Percentiles rank a stretch among this genome's conserved stretches.
Evolutionary conservation across 345 rosid genomes (phyloP).

Genomic region (Salix udensis): DNA sequence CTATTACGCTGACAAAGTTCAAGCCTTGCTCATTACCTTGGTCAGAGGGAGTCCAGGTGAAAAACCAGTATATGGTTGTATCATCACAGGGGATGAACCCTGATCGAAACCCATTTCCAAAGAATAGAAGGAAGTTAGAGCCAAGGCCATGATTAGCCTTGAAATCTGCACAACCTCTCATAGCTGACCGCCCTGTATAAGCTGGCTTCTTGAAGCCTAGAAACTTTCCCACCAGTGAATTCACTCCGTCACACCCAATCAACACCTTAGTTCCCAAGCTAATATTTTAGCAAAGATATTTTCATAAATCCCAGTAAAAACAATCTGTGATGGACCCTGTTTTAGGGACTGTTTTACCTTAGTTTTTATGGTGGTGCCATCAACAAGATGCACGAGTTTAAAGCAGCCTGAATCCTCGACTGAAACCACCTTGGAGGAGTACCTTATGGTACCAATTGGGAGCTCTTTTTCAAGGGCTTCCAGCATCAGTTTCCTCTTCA

Average conservation of each 20-base stretch:
- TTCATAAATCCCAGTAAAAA: no score
- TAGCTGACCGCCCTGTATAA: conserved; percentile 32
- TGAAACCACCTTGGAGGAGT: conserved; percentile 60
- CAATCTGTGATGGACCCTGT: no score
- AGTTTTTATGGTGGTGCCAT: conserved; percentile 51
- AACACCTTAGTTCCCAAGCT: conserved; percentile 29
- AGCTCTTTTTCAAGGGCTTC: conserved; percentile 53
- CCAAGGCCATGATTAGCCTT: conserved; percentile 39
- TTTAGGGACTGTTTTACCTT: conserved; percentile 36
- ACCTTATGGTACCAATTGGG: conserved; percentile 56
- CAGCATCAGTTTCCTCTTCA: conserved; percentile 49
- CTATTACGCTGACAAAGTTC: no score
- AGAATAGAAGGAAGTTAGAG: conserved; percentile 27
- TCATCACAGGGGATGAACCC: conserved; percentile 53
- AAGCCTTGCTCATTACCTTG: conserved; percentile 21
- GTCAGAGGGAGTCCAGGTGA: conserved; percentile 35
- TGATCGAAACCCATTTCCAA: conserved; percentile 46
- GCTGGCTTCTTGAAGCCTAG: conserved; percentile 50
- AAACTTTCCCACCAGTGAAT: conserved; percentile 63
- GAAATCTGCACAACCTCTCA: conserved; percentile 45
- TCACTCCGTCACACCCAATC: conserved; percentile 72
- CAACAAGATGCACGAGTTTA: conserved; percentile 54
- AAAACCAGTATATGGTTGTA: conserved; percentile 41
- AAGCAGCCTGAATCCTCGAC: conserved; percentile 51
- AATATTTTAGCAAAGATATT: no score